Base-by-base conservation (phyloP, 1,284 basidiomycete genomes). In the Ganoderma sinense region DNA sequence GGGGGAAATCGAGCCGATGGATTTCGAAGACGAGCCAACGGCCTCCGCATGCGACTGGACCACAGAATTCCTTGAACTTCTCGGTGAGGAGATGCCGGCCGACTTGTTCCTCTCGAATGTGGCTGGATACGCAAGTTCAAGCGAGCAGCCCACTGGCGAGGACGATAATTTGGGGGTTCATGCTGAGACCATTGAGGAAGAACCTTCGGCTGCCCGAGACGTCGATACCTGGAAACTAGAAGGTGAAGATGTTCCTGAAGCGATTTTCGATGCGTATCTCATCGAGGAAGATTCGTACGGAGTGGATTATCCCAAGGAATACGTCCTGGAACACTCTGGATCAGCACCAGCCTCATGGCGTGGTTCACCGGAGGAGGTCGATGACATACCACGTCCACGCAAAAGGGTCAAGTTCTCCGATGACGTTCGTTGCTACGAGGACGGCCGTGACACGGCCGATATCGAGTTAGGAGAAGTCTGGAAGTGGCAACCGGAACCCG, bases 371-470 rank as follows among this genome's bases (percentile, higher is more conserved):
- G 40, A 61, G 23, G 59, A 61, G n/a, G 7, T 59, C 33, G 13
- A 43, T 5, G 40, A 61, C 59, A 29, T 41, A 41, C n/a, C 59
- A 14, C 26, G 43, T 18, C 59, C n/a, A 1, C 59, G 40, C 40
- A 39, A 41, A 23, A 41, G 40, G 26, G 59, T 61, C 40, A 61
- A 23, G 40, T 61, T 61, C 39, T 40, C 59, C 14, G 39, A 61
- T 23, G 39, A 61, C 10, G 59, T 61, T 26, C n/a, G 41, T 18
- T 61, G 26, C 29, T 61, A 61, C 40, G 59, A 18, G 23, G 59
- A 61, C 40, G 59, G 23, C 16, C 36, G 20, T 14, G 58, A 60
- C n/a, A 39, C 14, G 20, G 31, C 23, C 39, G 11, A 40, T 40
- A 6, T n/a, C 26, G 33, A 39, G 8, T 2, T 10, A 13, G 59